Conservation (phyloP, 257 asterid genomes). For the Coffea canephora region DNA sequence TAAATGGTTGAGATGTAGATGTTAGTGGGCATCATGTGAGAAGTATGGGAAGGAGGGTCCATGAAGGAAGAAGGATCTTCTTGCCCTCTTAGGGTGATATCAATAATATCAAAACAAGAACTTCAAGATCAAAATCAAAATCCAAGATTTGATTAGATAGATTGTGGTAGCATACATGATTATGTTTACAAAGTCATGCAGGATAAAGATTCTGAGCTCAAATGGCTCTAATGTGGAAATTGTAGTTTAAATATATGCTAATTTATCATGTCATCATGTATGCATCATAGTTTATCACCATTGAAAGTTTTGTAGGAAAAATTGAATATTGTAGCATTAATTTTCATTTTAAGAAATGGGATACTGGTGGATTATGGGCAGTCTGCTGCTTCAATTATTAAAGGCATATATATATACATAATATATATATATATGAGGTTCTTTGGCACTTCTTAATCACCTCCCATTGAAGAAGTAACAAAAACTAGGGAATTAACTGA, state of each 20-base stretch:
- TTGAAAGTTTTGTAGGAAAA: too few species aligned
- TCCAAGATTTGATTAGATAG: slow-evolving; percentile 17
- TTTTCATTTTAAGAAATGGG: too few species aligned
- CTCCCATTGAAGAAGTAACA: slow-evolving; percentile 22
- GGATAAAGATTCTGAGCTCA: not conserved
- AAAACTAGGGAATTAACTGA: slow-evolving; percentile 40
- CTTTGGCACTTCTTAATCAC: slow-evolving; percentile 23
- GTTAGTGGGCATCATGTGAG: slow-evolving; percentile 94
- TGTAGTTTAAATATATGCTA: not conserved
- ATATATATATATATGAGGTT: not conserved
- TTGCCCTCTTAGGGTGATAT: not conserved
- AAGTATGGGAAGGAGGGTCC: slow-evolving; percentile 66
- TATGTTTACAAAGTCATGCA: not conserved
- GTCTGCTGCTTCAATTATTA: slow-evolving; percentile 50
- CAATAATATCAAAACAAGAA: slow-evolving; percentile 7
- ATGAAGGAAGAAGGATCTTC: not conserved
- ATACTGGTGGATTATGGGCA: slow-evolving; percentile 35
- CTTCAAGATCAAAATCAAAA: slow-evolving; percentile 16
- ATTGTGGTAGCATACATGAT: not conserved
- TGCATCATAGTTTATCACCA: too few species aligned
- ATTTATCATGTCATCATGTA: too few species aligned
- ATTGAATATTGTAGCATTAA: too few species aligned
- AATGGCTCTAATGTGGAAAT: not conserved
- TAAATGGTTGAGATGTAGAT: slow-evolving; percentile 57
- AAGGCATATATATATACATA: not conserved